phyloP scores from a whole-genome alignment of 2,329 filamentous ascomycete genomes.

The Epichloe festucae region DNA sequence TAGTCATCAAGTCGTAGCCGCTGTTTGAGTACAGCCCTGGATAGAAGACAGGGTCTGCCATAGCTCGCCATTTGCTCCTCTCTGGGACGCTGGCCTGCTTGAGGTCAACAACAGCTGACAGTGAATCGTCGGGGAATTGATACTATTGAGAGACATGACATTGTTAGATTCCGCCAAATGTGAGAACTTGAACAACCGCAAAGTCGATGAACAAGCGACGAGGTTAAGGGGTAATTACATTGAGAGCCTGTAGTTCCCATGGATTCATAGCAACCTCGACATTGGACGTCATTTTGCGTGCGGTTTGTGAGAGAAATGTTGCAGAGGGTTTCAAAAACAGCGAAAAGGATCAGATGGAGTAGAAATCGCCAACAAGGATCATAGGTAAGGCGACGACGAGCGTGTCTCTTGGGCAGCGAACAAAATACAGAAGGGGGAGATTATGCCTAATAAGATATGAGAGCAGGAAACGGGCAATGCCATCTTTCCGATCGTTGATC shows the following conservation, averaged over 20 bases:
- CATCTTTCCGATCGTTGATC: neutral
- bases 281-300: conserved; percentile 1
- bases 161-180: neutral
- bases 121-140: conserved; percentile 7
- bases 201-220: neutral
- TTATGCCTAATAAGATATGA: neutral
- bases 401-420: neutral
- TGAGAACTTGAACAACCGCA: neutral
- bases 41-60: conserved; percentile 37
- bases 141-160: conserved; percentile 6
- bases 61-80: conserved; percentile 13
- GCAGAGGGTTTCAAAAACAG: too few relatives aligned
- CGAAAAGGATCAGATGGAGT: too few relatives aligned
- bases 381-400: too few relatives aligned
- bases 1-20: conserved; percentile 41
- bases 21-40: conserved; percentile 42
- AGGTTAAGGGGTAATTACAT: conserved; percentile 14
- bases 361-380: too few relatives aligned
- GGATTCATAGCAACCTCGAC: conserved; percentile 15
- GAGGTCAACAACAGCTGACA: conserved; percentile 1
- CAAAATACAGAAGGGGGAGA: neutral
- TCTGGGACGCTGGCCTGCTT: neutral
- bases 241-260: conserved; percentile 22
- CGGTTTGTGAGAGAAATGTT: neutral
- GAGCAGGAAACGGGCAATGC: neutral